These are phyloP conservation scores for Vigna angularis DNA, from an alignment of 306 rosid species.

Conservation along the genomic window DNA sequence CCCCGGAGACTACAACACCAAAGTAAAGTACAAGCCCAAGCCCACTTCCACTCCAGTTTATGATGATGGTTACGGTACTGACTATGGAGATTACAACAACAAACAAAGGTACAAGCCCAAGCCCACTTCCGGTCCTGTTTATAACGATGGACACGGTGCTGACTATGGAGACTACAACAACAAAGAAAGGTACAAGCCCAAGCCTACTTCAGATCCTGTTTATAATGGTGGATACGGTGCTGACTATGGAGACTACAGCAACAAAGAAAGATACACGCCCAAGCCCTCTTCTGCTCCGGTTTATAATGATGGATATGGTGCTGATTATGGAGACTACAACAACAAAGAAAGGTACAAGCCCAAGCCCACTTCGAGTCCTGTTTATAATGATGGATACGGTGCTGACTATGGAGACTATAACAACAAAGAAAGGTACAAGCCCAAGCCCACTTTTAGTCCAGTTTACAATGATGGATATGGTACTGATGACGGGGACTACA, in stretches of 20 bases:
- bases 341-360: conserved; percentile 19
- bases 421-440: conserved; percentile 17
- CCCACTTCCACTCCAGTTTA: too few relatives aligned
- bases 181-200: conserved; percentile 21
- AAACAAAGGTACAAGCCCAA: conserved; percentile 20
- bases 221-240: too few relatives aligned
- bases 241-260: not conserved
- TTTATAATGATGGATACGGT: not conserved
- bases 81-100: too few relatives aligned
- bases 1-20: not conserved
- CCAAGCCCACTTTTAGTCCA: too few relatives aligned
- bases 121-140: too few relatives aligned
- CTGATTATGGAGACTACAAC: not conserved
- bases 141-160: too few relatives aligned
- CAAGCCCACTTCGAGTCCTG: too few relatives aligned
- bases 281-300: not conserved
- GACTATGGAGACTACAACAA: too few relatives aligned
- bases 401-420: not conserved
- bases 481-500: not conserved
- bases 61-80: too few relatives aligned
- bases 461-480: not conserved
- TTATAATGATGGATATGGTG: not conserved
- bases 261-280: conserved; percentile 29
- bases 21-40: conserved; percentile 22
- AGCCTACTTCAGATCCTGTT: too few relatives aligned